These are phyloP conservation scores for Fusarium virguliforme DNA, from an alignment of 2,329 filamentous ascomycete genomes.

Conservation along the genomic window DNA sequence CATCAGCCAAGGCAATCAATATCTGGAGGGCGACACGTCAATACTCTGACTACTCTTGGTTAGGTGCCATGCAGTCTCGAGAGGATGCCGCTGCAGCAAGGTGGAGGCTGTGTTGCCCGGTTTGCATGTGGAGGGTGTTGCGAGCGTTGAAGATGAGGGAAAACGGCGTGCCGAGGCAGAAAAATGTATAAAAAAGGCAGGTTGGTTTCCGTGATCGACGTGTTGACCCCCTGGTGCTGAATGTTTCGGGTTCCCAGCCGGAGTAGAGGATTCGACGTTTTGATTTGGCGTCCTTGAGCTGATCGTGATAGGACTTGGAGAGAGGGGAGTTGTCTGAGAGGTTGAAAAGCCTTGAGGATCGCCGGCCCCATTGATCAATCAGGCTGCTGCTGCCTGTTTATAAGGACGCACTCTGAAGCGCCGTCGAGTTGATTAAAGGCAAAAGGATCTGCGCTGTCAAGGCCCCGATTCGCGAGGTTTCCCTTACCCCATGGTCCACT, in stretches of 20 bases:
- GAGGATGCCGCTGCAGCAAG: constrained; percentile 29
- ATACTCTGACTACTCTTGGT: not conserved
- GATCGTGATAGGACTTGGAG: constrained; percentile 1
- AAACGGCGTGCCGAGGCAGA: constrained; percentile 7
- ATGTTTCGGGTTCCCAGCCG: not conserved
- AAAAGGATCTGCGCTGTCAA: constrained; percentile 38
- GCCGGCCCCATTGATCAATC: not conserved
- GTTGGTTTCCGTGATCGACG: not conserved
- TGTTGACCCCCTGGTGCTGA: not conserved
- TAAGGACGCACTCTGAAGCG: not conserved
- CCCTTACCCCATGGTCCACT: constrained; percentile 37
- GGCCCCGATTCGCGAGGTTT: constrained; percentile 21
- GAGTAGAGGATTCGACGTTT: not conserved
- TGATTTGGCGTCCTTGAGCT: not conserved
- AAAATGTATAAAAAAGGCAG: not conserved
- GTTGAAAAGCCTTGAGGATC: not conserved
- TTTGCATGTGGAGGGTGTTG: not conserved
- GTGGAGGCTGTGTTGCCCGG: constrained; percentile 35
- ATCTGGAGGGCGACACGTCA: constrained; percentile 7
- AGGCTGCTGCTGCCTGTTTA: not conserved
- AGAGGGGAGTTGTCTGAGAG: not conserved
- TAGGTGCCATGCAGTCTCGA: not conserved
- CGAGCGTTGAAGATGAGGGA: not conserved
- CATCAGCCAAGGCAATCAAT: constrained; percentile 22
- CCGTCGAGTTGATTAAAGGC: constrained; percentile 6